Evolutionary conservation across 345 rosid genomes (phyloP).

Genomic region (Angophora floribunda): DNA sequence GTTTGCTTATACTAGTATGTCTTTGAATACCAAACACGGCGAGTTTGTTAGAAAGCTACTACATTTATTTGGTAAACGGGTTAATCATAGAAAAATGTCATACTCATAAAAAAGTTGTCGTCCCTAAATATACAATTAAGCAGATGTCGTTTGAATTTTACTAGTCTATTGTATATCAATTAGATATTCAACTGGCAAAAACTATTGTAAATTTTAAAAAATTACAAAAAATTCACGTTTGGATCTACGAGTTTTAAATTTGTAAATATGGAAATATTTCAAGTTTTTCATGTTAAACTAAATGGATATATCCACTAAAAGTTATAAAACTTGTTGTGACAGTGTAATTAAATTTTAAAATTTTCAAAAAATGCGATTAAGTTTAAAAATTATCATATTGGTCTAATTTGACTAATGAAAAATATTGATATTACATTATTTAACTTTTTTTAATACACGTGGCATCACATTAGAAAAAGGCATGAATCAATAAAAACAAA

Average conservation of each 20-base stretch:
- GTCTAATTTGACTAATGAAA: rapidly evolving
- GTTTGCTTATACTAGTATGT: not conserved
- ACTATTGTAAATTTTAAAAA: not conserved
- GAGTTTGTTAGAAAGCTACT: not conserved
- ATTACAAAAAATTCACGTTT: rapidly evolving
- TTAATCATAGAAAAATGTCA: not conserved
- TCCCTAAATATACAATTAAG: not conserved
- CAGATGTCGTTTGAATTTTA: not conserved
- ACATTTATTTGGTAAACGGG: not conserved
- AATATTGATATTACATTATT: not conserved
- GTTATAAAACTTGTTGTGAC: rapidly evolving
- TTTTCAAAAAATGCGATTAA: rapidly evolving
- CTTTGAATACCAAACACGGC: not conserved
- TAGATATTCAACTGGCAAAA: not conserved
- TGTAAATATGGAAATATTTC: not conserved
- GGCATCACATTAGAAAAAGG: no score
- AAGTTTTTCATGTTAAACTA: not conserved
- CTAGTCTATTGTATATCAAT: not conserved
- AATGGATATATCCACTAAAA: rapidly evolving
- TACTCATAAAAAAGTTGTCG: not conserved
- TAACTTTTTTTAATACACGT: no score
- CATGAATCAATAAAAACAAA: no score
- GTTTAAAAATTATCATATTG: rapidly evolving
- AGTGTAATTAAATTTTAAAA: rapidly evolving
- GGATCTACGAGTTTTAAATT: not conserved